A percentile compares a stretch with the other conserved stretches of the same genome.
These are phyloP conservation scores for Fusarium siculi DNA, from an alignment of 2,329 filamentous ascomycete genomes.

Conservation along the genomic window DNA sequence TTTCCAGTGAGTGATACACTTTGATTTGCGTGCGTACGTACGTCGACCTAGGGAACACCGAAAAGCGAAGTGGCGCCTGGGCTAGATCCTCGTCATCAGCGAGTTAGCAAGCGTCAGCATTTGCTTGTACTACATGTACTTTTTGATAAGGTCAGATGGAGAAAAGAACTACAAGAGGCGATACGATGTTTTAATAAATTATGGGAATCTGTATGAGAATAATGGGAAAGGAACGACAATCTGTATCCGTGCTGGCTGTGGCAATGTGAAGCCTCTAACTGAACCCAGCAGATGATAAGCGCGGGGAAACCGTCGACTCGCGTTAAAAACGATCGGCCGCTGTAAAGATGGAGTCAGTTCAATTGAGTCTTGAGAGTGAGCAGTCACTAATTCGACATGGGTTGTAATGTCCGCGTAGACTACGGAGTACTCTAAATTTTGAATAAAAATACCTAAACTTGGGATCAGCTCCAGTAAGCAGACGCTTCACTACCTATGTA, in stretches of 20 bases:
- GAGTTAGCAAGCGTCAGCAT: conserved; percentile 32
- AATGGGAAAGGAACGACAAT: conserved; percentile 36
- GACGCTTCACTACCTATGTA: background rate
- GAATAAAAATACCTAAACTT: background rate
- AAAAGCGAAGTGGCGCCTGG: conserved; percentile 28
- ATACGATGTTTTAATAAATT: conserved; percentile 15
- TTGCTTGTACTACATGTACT: background rate
- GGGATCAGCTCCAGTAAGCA: background rate
- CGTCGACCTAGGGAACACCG: conserved; percentile 9
- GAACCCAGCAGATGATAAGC: conserved; percentile 29
- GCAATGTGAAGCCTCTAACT: conserved; percentile 28
- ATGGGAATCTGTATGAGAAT: conserved; percentile 25
- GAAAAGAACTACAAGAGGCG: conserved; percentile 22
- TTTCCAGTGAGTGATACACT: conserved; percentile 4
- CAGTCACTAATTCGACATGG: conserved; percentile 3
- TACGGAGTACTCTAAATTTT: background rate
- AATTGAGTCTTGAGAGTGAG: background rate
- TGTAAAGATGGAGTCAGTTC: conserved; percentile 15
- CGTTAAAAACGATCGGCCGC: conserved; percentile 22
- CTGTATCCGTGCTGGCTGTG: conserved; percentile 29
- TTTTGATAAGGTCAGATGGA: conserved; percentile 10
- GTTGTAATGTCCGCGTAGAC: background rate
- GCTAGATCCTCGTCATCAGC: conserved; percentile 33
- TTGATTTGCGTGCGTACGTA: conserved; percentile 19
- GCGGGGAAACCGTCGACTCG: conserved; percentile 25